Conservation (phyloP, 495 filamentous ascomycete genomes). For the Emericellopsis terricola region DNA sequence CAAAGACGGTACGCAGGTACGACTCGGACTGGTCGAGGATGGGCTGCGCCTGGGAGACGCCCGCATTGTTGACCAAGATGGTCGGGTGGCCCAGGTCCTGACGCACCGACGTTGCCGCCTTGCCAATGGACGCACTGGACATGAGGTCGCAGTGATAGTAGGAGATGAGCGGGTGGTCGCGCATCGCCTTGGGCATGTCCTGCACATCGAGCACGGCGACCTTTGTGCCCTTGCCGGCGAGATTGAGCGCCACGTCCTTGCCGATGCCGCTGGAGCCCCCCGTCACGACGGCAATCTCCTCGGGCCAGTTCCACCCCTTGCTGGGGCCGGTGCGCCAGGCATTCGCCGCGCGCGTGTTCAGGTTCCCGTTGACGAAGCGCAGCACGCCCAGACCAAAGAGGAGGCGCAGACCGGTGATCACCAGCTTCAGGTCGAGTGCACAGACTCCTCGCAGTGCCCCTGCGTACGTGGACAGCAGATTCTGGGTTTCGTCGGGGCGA, state of each 20-base stretch:
- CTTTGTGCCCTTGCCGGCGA: constrained; percentile 26
- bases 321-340: constrained; percentile 12
- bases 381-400: constrained; percentile 23
- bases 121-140: constrained; percentile 9
- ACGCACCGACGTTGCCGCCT: constrained; percentile 27
- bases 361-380: constrained; percentile 18
- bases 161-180: constrained; percentile 3
- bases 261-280: constrained; percentile 42
- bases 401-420: constrained; percentile 13
- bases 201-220: constrained; percentile 26
- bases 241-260: constrained; percentile 24
- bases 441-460: not conserved
- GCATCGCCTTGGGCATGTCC: constrained; percentile 4
- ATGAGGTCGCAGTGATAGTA: constrained; percentile 5
- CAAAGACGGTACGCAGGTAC: constrained; percentile 31
- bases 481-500: not conserved
- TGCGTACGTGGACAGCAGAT: not conserved
- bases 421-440: not conserved
- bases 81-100: constrained; percentile 27
- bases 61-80: constrained; percentile 45
- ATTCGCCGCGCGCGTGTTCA: constrained; percentile 24
- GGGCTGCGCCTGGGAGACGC: constrained; percentile 24
- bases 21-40: constrained; percentile 30
- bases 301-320: constrained; percentile 2
- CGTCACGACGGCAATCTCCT: constrained; percentile 38